These are phyloP conservation scores for Neopestalotiopsis rosae DNA, from an alignment of 2,329 filamentous ascomycete species.

Conservation along the genomic window DNA sequence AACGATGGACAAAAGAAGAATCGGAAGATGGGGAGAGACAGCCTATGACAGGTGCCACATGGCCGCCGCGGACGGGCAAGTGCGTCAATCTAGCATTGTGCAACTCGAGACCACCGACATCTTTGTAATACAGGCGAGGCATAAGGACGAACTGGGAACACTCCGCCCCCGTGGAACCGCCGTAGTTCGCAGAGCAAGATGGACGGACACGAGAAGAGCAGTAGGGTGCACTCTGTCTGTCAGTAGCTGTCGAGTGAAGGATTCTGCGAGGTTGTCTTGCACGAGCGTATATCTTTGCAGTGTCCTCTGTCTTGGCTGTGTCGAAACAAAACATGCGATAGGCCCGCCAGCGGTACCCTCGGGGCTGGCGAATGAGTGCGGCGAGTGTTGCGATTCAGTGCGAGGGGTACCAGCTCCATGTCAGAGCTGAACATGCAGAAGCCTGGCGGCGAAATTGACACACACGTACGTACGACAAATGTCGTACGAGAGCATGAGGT, in stretches of 20 bases:
- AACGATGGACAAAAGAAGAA: not conserved
- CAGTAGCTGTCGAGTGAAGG: not conserved
- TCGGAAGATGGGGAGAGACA: not conserved
- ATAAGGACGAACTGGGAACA: not conserved
- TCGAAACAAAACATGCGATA: not conserved
- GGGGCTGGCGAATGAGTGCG: not conserved
- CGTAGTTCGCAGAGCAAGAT: not conserved
- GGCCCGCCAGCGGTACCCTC: not conserved
- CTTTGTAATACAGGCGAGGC: slow-evolving; percentile 23
- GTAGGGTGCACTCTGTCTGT: not conserved
- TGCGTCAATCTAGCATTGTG: slow-evolving; percentile 25
- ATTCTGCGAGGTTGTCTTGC: not conserved
- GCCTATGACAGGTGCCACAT: slow-evolving; percentile 24
- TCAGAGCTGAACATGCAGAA: slow-evolving; percentile 3
- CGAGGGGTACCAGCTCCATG: slow-evolving; percentile 1
- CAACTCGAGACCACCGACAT: slow-evolving; percentile 23
- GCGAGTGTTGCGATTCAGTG: not conserved
- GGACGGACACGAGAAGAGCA: not conserved
- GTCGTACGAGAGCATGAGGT: not conserved
- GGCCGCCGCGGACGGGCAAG: slow-evolving; percentile 22
- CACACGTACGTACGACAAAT: not conserved
- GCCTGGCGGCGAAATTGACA: not conserved
- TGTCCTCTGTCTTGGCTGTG: not conserved
- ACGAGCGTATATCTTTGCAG: not conserved
- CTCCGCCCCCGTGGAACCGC: not conserved